Evolutionary conservation across 176 grass and related monocot species (phyloP), one percentile per base, ranked within the genome.

Genomic region (Luzula sylvatica): DNA sequence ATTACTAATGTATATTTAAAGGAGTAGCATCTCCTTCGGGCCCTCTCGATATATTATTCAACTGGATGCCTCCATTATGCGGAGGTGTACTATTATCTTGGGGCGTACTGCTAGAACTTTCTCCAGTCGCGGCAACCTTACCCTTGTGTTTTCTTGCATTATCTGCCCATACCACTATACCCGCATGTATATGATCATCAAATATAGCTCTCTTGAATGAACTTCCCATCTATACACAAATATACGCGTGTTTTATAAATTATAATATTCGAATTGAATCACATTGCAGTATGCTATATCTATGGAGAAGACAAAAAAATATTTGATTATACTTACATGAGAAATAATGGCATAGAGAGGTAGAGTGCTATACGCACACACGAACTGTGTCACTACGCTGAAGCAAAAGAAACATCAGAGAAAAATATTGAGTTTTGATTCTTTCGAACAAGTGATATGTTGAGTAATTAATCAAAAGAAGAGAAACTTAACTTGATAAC

Each of bases 281-380:
- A n/a, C n/a, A n/a, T n/a, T n/a, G n/a, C n/a, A n/a, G n/a, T n/a
- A n/a, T n/a, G n/a, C n/a, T n/a, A n/a, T n/a, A n/a, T n/a, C n/a
- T n/a, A n/a, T n/a, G n/a, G n/a, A n/a, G n/a, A n/a, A n/a, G n/a
- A n/a, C n/a, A n/a, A n/a, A n/a, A 32, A 32, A n/a, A 15, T 9
- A 42, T n/a, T 61, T 25, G 19, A 23, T 25, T 16, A 42, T 11
- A 69, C 59, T 73, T 63, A 95, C 89, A 66, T 95, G 89, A 20
- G 89, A 87, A 5, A 95, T 41, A 28, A 95, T 67, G 23, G 83
- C 89, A 14, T 95, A 95, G 7, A 95, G 76, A 11, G 89, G 89
- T 13, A 95, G 63, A 18, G 83, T 88, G 66, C 63, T 81, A 4
- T 95, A 88, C 26, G 70, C 68, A 4, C 83, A 95, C 12, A 85